Evolutionary conservation across 78 protist genomes (phyloP).

Genomic region (Guillardia theta): DNA sequence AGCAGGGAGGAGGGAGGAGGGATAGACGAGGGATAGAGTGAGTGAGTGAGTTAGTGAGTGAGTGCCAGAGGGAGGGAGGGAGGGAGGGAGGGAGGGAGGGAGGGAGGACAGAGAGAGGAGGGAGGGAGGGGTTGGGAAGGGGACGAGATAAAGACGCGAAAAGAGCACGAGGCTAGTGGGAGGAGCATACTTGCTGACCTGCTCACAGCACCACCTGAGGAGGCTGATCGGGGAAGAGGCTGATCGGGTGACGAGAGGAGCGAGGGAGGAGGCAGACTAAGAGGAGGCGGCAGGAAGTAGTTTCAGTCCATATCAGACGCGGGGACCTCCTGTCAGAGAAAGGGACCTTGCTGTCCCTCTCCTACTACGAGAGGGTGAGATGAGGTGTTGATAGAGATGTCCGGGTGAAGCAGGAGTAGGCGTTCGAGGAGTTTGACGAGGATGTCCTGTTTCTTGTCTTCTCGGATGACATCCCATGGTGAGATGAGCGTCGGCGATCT

Average conservation of each 20-base stretch:
- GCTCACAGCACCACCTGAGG: too few relatives aligned
- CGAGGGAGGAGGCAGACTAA: background rate
- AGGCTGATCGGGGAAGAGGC: background rate
- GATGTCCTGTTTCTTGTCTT: background rate
- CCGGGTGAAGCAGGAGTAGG: background rate
- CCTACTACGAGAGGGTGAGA: background rate
- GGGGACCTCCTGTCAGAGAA: background rate
- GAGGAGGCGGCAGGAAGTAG: background rate
- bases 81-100: too few relatives aligned
- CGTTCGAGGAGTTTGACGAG: background rate
- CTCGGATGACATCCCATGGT: conserved; percentile 17
- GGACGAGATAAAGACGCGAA: too few relatives aligned
- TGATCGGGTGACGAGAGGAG: background rate
- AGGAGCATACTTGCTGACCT: too few relatives aligned
- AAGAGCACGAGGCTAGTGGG: too few relatives aligned
- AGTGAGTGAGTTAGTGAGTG: too few relatives aligned
- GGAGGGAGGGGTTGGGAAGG: too few relatives aligned
- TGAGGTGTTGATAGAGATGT: background rate
- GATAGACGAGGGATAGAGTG: too few relatives aligned
- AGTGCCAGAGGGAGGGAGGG: too few relatives aligned
- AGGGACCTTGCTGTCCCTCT: background rate
- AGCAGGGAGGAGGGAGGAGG: too few relatives aligned
- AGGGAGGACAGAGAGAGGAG: too few relatives aligned
- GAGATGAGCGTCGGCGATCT: background rate
- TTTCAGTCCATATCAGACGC: conserved; percentile 11